A percentile compares a stretch with the other conserved stretches of the same genome.
Evolutionary conservation across 108 stramenopile species (phyloP).

Genomic region (Asterionellopsis glacialis): DNA sequence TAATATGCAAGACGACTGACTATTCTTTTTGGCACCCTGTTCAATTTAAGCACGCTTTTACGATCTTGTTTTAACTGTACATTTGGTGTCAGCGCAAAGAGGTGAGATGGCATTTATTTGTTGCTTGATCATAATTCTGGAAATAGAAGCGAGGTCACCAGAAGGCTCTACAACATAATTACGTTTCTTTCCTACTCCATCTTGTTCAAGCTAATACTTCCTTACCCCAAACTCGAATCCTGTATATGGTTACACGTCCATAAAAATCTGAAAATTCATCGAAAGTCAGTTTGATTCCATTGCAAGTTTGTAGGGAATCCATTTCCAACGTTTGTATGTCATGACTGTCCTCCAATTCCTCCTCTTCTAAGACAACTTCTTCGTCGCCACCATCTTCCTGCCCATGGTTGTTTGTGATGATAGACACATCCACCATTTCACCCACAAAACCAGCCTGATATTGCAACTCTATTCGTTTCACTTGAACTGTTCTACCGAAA

Average conservation of each 20-base stretch:
- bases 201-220: constrained; percentile 9
- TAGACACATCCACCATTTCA: constrained; percentile 21
- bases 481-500: constrained; percentile 38
- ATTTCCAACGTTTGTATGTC: constrained; percentile 34
- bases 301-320: background rate
- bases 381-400: background rate
- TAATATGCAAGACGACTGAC: no score
- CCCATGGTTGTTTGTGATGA: background rate
- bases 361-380: constrained; percentile 18
- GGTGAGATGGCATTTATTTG: no score
- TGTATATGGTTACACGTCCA: constrained; percentile 55
- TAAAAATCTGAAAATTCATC: constrained; percentile 59
- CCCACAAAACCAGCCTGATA: constrained; percentile 60
- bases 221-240: constrained; percentile 48
- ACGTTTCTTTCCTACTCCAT: no score
- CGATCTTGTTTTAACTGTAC: no score
- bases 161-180: no score
- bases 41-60: no score
- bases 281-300: constrained; percentile 28
- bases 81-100: no score
- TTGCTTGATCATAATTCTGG: no score
- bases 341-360: constrained; percentile 49
- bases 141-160: no score
- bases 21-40: no score
- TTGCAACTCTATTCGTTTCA: constrained; percentile 35